Percentiles rank a stretch among this genome's conserved stretches.
Evolutionary conservation across 2,329 filamentous ascomycete species (phyloP).

Genomic region (Colletotrichum tropicale): DNA sequence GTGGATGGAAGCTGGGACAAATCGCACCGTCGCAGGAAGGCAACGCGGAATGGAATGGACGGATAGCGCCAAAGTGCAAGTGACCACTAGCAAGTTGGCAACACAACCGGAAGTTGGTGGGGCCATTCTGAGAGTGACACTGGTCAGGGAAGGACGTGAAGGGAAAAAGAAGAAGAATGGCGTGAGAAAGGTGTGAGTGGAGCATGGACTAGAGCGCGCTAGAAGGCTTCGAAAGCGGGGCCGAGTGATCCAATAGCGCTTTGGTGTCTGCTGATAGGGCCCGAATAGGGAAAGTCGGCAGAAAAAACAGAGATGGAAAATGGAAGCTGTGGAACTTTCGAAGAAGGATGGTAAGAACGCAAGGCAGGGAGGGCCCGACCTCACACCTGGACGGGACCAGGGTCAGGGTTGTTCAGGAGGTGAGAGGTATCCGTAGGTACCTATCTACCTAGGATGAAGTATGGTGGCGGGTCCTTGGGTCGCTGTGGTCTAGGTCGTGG

Average conservation of each 20-base stretch:
- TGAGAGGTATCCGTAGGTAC: neutral
- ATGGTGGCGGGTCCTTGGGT: neutral
- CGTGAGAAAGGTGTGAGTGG: neutral
- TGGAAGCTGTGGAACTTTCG: conserved; percentile 15
- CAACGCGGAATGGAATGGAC: neutral
- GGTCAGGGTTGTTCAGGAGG: neutral
- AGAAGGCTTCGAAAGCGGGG: conserved; percentile 11
- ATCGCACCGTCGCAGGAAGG: neutral
- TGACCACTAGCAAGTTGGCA: neutral
- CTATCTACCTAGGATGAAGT: neutral
- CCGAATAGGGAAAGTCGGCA: neutral
- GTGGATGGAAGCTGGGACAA: neutral
- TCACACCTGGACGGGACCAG: neutral
- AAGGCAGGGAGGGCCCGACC: neutral
- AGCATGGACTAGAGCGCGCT: neutral
- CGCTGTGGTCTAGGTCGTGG: neutral
- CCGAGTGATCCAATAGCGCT: neutral
- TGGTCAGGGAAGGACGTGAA: too few relatives aligned
- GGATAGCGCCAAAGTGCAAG: neutral
- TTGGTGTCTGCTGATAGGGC: neutral
- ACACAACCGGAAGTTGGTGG: neutral
- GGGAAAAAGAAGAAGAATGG: too few relatives aligned
- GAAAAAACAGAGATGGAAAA: neutral
- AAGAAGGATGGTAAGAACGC: neutral
- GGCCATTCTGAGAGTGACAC: neutral